A percentile compares a stretch with the other conserved stretches of the same genome.
phyloP scores from a whole-genome alignment of 1,139 yeast species.

The Geotrichum cucujoidarum region DNA sequence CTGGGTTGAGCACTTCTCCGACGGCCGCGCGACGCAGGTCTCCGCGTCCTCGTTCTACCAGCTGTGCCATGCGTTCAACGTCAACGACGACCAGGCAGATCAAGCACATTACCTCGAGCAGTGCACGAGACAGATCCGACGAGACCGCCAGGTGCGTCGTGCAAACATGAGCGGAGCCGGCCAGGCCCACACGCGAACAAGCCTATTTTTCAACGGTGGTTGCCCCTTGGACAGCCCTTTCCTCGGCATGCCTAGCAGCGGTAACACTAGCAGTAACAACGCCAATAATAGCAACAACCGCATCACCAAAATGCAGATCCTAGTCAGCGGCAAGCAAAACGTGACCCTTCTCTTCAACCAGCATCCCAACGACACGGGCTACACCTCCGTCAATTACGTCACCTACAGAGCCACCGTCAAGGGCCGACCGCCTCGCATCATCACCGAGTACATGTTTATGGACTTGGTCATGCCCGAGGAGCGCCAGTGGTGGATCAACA shows the following conservation, averaged over 20 bases:
- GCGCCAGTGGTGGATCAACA: conserved; percentile 8
- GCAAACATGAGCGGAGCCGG: background rate
- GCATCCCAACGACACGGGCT: conserved; percentile 13
- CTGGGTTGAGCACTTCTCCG: conserved; percentile 15
- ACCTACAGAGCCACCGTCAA: conserved; percentile 12
- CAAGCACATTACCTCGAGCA: conserved; percentile 8
- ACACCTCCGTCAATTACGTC: conserved; percentile 6
- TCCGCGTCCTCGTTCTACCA: conserved; percentile 11
- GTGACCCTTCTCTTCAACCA: conserved; percentile 11
- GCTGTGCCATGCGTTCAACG: conserved; percentile 6
- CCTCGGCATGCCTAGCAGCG: background rate
- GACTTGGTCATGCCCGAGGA: conserved; percentile 11
- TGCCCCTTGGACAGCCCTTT: background rate
- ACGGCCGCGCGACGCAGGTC: conserved; percentile 10
- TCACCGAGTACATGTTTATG: conserved; percentile 11
- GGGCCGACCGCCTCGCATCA: conserved; percentile 10
- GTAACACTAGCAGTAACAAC: background rate
- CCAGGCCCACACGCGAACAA: background rate
- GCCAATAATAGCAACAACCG: background rate
- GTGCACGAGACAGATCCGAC: conserved; percentile 10
- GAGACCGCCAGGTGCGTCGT: conserved; percentile 3
- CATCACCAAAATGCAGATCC: conserved; percentile 10
- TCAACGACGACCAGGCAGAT: conserved; percentile 1
- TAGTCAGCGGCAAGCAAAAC: conserved; percentile 11
- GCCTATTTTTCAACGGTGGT: background rate